Evolutionary conservation across 805 yeast species (phyloP).

Genomic region (Dipodascus geniculatus): DNA sequence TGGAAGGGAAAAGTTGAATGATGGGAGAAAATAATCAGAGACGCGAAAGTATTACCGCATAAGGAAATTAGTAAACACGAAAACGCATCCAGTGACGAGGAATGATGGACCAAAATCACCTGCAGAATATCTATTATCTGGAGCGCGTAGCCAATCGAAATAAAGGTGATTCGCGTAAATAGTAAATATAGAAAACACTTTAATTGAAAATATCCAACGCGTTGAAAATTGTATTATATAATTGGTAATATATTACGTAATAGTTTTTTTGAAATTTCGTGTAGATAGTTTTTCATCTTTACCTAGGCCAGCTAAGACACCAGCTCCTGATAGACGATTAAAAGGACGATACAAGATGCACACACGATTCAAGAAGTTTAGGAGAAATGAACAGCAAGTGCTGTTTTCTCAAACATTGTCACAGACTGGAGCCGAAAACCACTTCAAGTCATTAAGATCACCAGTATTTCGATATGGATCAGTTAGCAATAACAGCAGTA

Average conservation of each 20-base stretch:
- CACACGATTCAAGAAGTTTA: neutral
- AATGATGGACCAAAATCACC: no score
- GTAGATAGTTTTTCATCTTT: neutral
- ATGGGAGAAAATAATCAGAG: neutral
- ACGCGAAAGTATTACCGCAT: neutral
- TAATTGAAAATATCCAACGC: no score
- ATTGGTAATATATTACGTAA: no score
- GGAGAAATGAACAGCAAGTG: neutral
- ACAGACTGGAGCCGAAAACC: constrained; percentile 1
- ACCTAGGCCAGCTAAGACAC: neutral
- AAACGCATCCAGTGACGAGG: no score
- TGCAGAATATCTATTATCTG: no score
- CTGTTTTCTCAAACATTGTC: neutral
- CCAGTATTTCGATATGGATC: neutral
- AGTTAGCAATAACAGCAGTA: constrained; percentile 2
- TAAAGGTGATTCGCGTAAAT: no score
- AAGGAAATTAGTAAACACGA: neutral
- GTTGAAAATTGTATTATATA: no score
- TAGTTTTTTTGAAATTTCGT: no score
- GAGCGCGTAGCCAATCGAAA: no score
- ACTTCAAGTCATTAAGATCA: constrained; percentile 1
- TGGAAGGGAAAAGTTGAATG: neutral
- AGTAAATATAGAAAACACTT: no score
- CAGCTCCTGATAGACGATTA: neutral
- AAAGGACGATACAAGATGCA: neutral